A percentile compares a stretch with the other conserved stretches of the same genome.
Evolutionary conservation across 2,329 filamentous ascomycete species (phyloP).

Genomic region (Atkinsonella hypoxylon): DNA sequence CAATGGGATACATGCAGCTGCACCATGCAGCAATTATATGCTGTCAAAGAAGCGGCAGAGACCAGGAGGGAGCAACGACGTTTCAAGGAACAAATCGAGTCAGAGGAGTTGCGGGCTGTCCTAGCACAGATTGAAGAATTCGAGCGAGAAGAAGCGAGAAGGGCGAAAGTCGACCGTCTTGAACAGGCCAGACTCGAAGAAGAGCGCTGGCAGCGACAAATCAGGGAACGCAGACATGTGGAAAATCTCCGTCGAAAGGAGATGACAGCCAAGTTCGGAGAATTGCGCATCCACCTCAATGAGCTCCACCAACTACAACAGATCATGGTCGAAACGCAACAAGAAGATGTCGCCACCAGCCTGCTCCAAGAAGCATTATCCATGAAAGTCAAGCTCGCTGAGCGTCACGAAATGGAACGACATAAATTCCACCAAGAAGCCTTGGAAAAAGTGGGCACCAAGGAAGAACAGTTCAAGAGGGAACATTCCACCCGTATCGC

Average conservation of each 20-base stretch:
- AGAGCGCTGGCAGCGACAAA: slow-evolving; percentile 24
- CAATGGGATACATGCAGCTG: slow-evolving; percentile 66
- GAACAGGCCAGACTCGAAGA: slow-evolving; percentile 25
- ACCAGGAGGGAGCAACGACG: slow-evolving; percentile 22
- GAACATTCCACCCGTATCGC: slow-evolving; percentile 30
- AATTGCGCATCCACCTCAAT: slow-evolving; percentile 24
- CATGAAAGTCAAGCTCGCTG: slow-evolving; percentile 18
- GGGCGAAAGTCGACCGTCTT: slow-evolving; percentile 26
- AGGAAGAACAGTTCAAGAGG: slow-evolving; percentile 21
- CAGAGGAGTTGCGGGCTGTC: slow-evolving; percentile 25
- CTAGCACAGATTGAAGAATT: slow-evolving; percentile 35
- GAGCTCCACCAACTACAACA: slow-evolving; percentile 31
- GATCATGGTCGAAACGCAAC: slow-evolving; percentile 23
- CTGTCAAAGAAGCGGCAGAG: slow-evolving; percentile 26
- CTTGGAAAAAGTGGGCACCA: slow-evolving; percentile 18
- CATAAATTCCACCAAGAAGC: slow-evolving; percentile 16
- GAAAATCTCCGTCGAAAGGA: slow-evolving; percentile 29
- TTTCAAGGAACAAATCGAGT: slow-evolving; percentile 21
- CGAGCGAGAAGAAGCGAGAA: slow-evolving; percentile 32
- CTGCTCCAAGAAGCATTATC: slow-evolving; percentile 14
- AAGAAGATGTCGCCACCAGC: slow-evolving; percentile 22
- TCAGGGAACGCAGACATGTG: slow-evolving; percentile 24
- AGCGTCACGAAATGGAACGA: slow-evolving; percentile 22
- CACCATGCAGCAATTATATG: slow-evolving; percentile 31
- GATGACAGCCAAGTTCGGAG: slow-evolving; percentile 26